Evolutionary conservation across 257 asterid species (phyloP).

Genomic region (Penstemon davidsonii): DNA sequence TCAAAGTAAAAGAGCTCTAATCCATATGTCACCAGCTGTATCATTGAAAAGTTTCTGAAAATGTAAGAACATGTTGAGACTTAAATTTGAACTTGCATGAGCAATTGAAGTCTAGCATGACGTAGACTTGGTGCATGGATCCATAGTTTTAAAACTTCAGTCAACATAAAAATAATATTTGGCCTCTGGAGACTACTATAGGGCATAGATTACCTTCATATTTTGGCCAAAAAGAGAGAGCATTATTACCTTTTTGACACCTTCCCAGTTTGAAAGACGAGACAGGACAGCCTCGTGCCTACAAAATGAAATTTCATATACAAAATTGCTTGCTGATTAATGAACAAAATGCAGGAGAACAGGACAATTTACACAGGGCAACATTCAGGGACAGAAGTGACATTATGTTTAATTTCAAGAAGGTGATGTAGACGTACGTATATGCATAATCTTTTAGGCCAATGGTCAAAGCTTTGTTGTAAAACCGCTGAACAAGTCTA

Average conservation of each 20-base stretch:
- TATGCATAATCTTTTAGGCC: constrained; percentile 59
- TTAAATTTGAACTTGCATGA: too few species aligned
- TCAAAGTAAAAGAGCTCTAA: not conserved
- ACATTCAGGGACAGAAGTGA: not conserved
- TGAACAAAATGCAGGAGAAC: constrained; percentile 26
- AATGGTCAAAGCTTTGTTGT: constrained; percentile 44
- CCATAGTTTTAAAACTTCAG: constrained; percentile 2
- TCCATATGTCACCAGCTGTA: not conserved
- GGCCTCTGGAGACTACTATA: too few species aligned
- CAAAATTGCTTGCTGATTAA: constrained; percentile 9
- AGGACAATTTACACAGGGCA: not conserved
- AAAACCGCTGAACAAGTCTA: constrained; percentile 45
- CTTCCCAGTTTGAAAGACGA: constrained; percentile 91
- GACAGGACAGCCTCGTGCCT: constrained; percentile 78
- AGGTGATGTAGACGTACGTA: constrained; percentile 35
- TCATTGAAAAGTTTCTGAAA: not conserved
- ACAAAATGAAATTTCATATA: constrained; percentile 28
- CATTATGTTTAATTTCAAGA: not conserved
- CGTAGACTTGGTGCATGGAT: not conserved
- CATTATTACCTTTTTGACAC: constrained; percentile 65
- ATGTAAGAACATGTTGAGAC: not conserved
- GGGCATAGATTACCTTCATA: too few species aligned
- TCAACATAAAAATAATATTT: not conserved
- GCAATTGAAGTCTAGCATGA: not conserved
- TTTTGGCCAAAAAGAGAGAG: not conserved